phyloP scores from a whole-genome alignment of 306 rosid genomes.

The Mucuna pruriens region DNA sequence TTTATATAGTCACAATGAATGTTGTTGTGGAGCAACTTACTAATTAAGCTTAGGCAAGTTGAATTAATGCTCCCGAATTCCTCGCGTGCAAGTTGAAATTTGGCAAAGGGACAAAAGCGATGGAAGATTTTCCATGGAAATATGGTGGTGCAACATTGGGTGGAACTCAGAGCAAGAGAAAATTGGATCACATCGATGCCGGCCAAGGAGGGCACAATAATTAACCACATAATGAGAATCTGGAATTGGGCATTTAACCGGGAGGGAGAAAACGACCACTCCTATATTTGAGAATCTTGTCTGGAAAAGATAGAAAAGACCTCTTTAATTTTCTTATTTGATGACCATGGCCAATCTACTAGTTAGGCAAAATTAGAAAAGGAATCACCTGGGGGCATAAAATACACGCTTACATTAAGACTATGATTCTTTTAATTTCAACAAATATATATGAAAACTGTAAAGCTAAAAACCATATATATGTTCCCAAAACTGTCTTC shows the following conservation, averaged over 20 bases:
- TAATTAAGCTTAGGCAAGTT: not conserved
- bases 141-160: conserved; percentile 28
- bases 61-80: not conserved
- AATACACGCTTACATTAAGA: not conserved
- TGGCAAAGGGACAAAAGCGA: conserved; percentile 11
- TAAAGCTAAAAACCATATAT: too few relatives aligned
- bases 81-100: conserved; percentile 32
- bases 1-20: not conserved
- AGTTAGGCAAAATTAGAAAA: not conserved
- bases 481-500: not conserved
- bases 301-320: not conserved
- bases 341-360: not conserved
- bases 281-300: conserved; percentile 31
- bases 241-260: not conserved
- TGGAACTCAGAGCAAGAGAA: conserved; percentile 38
- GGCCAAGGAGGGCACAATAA: conserved; percentile 34
- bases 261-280: conserved; percentile 19
- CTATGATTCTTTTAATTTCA: not conserved
- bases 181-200: conserved; percentile 39
- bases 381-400: not conserved
- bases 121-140: not conserved
- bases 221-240: conserved; percentile 25
- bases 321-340: not conserved
- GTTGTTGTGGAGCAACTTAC: not conserved
- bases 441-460: not conserved